Conservation (phyloP, 257 asterid genomes). For the Przewalskia tangutica region DNA sequence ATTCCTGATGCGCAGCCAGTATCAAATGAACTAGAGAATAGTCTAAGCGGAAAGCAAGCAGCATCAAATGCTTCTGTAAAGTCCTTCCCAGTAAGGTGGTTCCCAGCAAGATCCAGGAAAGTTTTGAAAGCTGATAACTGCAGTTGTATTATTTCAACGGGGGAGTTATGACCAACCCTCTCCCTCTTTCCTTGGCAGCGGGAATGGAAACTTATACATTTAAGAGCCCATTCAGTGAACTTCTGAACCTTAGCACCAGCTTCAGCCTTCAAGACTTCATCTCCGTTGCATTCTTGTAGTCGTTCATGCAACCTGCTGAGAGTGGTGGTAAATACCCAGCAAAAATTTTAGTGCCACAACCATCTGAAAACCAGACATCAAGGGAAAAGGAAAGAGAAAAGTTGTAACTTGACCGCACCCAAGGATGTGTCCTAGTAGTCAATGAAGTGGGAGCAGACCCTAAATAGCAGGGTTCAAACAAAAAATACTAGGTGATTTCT, state of each 20-base stretch:
- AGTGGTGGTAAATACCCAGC: slow-evolving; percentile 16
- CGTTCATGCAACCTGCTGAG: slow-evolving; percentile 75
- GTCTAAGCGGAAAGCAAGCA: slow-evolving; percentile 95
- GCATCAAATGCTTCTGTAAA: slow-evolving; percentile 98
- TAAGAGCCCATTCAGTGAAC: too few relatives aligned
- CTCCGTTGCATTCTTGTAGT: slow-evolving; percentile 90
- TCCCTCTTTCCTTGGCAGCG: slow-evolving; percentile 85
- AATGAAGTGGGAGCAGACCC: background rate
- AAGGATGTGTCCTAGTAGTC: background rate
- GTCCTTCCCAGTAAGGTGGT: slow-evolving; percentile 85
- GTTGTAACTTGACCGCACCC: background rate
- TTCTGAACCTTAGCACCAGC: slow-evolving; percentile 95
- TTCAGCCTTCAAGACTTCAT: slow-evolving; percentile 90
- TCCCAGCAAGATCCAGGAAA: slow-evolving; percentile 86
- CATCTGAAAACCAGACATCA: background rate
- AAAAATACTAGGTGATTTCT: background rate
- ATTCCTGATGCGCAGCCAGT: slow-evolving; percentile 96
- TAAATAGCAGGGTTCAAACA: background rate
- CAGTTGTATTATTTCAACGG: slow-evolving; percentile 56
- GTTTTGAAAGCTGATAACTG: slow-evolving; percentile 88
- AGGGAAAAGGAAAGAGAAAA: background rate
- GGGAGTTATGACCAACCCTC: slow-evolving; percentile 58
- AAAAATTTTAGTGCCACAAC: background rate
- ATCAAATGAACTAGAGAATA: slow-evolving; percentile 88
- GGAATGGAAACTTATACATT: slow-evolving; percentile 91